These are phyloP conservation scores for Blepharisma undulans DNA, from an alignment of 169 alveolate species.

Conservation along the genomic window DNA sequence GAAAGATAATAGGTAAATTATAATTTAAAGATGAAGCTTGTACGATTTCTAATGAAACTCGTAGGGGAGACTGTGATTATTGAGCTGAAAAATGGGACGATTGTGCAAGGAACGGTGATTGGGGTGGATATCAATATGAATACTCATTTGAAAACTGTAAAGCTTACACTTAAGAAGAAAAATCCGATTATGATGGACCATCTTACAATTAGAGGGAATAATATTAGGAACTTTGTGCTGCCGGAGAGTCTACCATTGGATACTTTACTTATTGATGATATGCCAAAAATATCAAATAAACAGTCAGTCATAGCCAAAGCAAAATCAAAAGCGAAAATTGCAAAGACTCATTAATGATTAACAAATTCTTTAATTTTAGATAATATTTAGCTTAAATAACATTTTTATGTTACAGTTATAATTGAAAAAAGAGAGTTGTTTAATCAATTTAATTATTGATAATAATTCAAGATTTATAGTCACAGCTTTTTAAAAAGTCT, in stretches of 20 bases:
- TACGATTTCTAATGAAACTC: slow-evolving; percentile 95
- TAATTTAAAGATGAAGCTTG: slow-evolving; percentile 91
- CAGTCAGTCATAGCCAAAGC: slow-evolving; percentile 58
- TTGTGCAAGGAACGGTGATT: slow-evolving; percentile 93
- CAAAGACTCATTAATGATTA: neutral
- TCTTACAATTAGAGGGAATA: slow-evolving; percentile 93
- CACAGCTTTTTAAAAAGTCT: neutral
- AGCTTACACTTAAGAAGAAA: slow-evolving; percentile 93
- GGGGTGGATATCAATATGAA: slow-evolving; percentile 99
- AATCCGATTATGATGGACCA: slow-evolving; percentile 92
- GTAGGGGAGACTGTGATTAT: slow-evolving; percentile 96
- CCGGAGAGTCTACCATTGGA: slow-evolving; percentile 96
- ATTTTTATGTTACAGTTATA: neutral
- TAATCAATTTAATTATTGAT: too few relatives aligned
- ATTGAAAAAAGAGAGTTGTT: neutral
- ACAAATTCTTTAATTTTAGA: neutral
- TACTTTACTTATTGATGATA: slow-evolving; percentile 95
- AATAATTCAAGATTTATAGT: neutral
- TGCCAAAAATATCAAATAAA: slow-evolving; percentile 87
- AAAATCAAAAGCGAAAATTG: neutral
- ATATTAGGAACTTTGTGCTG: slow-evolving; percentile 94
- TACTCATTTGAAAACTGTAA: slow-evolving; percentile 97
- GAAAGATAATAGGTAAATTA: neutral
- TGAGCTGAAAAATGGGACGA: slow-evolving; percentile 98
- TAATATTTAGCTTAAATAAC: neutral